phyloP scores from a whole-genome alignment of 257 asterid species.

The Jacaranda copaia region DNA sequence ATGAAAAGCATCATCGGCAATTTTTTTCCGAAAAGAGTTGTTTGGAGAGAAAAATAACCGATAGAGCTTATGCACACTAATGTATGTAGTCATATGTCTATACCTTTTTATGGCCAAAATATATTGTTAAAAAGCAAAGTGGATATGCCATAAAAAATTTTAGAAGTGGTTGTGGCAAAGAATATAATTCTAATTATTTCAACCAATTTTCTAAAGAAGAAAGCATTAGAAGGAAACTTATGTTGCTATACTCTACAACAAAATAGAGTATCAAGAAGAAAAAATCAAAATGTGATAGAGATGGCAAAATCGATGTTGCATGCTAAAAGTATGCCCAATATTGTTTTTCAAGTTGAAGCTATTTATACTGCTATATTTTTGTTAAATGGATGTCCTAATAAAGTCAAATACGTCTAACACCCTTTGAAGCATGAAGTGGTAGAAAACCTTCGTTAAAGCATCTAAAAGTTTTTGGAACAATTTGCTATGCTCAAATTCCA shows the following conservation, averaged over 20 bases:
- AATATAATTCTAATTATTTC: constrained; percentile 1
- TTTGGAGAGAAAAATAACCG: neutral
- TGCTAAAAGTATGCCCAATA: neutral
- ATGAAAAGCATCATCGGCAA: no score
- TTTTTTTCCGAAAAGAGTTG: neutral
- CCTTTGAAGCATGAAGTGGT: neutral
- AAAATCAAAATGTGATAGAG: constrained; percentile 6
- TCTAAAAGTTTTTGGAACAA: neutral
- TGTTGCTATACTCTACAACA: neutral
- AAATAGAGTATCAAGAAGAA: constrained; percentile 4
- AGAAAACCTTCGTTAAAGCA: neutral
- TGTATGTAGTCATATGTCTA: neutral
- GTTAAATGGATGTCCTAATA: neutral
- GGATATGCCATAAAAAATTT: neutral
- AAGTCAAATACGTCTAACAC: neutral
- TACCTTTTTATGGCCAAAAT: neutral
- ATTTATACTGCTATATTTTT: neutral
- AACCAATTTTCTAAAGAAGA: neutral
- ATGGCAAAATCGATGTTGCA: neutral
- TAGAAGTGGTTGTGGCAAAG: neutral
- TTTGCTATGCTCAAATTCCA: constrained; percentile 1
- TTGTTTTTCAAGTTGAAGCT: neutral
- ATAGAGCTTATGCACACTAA: neutral
- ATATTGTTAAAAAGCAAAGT: neutral
- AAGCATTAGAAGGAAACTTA: neutral